Evolutionary conservation across 352 stramenopile genomes (phyloP).

Genomic region (Sclerospora graminicola): DNA sequence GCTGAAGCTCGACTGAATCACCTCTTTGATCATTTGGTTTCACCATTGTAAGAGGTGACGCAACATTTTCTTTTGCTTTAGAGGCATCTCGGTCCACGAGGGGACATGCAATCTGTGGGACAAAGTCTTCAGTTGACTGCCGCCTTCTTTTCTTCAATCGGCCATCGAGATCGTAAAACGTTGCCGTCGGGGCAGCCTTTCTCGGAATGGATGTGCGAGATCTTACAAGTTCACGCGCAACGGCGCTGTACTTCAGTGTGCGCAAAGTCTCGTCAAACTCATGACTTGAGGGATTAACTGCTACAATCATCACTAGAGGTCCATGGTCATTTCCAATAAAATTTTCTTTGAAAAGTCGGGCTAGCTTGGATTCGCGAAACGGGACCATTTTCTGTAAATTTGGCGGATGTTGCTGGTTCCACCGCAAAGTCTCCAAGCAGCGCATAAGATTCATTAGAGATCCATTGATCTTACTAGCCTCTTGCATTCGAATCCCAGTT

Average conservation of each 20-base stretch:
- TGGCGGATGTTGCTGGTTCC: conserved; percentile 77
- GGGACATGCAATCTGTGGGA: not conserved
- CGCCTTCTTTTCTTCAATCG: conserved; percentile 32
- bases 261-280: conserved; percentile 96
- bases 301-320: conserved; percentile 94
- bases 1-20: conserved; percentile 8
- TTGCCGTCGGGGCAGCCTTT: conserved; percentile 22
- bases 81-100: conserved; percentile 1
- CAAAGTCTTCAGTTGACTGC: conserved; percentile 13
- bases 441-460: conserved; percentile 97
- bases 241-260: conserved; percentile 90
- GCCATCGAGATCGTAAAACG: conserved; percentile 44
- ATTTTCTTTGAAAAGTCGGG: conserved; percentile 91
- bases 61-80: conserved; percentile 1
- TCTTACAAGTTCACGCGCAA: conserved; percentile 90
- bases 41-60: conserved; percentile 1
- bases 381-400: conserved; percentile 88
- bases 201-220: conserved; percentile 22
- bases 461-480: conserved; percentile 97
- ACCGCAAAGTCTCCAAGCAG: conserved; percentile 91
- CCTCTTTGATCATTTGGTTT: conserved; percentile 11
- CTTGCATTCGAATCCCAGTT: conserved; percentile 87
- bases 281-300: conserved; percentile 87
- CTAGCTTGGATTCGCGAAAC: conserved; percentile 96
- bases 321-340: conserved; percentile 71